Evolutionary conservation across 2,329 filamentous ascomycete species (phyloP).

Genomic region (Colletotrichum karsti): DNA sequence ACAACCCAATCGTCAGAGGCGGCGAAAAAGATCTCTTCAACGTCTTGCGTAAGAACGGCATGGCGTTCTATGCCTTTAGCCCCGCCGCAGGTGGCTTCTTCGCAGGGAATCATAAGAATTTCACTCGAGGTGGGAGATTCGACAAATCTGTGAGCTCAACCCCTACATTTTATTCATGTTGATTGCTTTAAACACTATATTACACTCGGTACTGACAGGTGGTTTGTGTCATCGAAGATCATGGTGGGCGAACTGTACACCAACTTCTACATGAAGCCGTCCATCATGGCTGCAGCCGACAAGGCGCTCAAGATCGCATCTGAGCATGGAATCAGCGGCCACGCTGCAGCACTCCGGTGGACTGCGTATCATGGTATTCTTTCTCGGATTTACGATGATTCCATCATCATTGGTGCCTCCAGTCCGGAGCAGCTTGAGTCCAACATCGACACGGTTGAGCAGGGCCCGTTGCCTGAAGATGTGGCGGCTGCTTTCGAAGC

Average conservation of each 20-base stretch:
- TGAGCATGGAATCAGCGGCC: slow-evolving; percentile 45
- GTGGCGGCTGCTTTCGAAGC: slow-evolving; percentile 33
- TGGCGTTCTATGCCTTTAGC: slow-evolving; percentile 53
- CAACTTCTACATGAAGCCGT: slow-evolving; percentile 36
- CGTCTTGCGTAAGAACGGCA: slow-evolving; percentile 47
- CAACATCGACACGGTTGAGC: slow-evolving; percentile 44
- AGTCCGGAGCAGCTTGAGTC: slow-evolving; percentile 43
- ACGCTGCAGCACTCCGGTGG: slow-evolving; percentile 52
- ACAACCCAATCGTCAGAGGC: slow-evolving; percentile 52
- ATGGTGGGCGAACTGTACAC: slow-evolving; percentile 34
- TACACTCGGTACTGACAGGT: background rate
- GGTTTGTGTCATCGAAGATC: background rate
- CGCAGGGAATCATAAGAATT: slow-evolving; percentile 33
- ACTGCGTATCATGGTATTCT: slow-evolving; percentile 45
- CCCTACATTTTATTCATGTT: background rate
- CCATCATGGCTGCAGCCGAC: slow-evolving; percentile 37
- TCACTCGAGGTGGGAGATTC: slow-evolving; percentile 32
- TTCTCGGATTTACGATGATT: slow-evolving; percentile 40
- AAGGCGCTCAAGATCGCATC: slow-evolving; percentile 35
- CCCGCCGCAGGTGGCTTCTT: slow-evolving; percentile 38
- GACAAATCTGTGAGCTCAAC: slow-evolving; percentile 32
- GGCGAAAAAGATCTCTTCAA: slow-evolving; percentile 53
- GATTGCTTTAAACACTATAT: too few species aligned
- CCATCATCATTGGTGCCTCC: slow-evolving; percentile 44
- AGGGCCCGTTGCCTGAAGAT: slow-evolving; percentile 49